Evolutionary conservation across 495 filamentous ascomycete species (phyloP).

Genomic region (Tuber melanosporum): DNA sequence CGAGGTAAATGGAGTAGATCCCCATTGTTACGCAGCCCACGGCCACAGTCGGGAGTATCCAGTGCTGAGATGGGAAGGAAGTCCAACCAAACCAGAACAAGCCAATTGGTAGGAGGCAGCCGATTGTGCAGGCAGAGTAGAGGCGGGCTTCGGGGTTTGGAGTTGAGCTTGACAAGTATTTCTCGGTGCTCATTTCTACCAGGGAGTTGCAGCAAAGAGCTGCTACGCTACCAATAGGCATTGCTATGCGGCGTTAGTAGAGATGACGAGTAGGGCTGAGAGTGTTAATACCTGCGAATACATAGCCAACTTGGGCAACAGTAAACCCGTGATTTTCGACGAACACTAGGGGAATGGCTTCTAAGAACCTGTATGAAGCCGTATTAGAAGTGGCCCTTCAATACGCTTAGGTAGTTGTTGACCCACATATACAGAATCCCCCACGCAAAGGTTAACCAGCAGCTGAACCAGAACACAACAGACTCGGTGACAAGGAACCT

Average conservation of each 20-base stretch:
- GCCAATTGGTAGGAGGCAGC: conserved; percentile 56
- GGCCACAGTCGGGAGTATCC: conserved; percentile 68
- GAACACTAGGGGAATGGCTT: conserved; percentile 67
- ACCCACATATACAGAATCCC: conserved; percentile 82
- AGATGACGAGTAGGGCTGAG: background rate
- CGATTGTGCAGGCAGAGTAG: conserved; percentile 71
- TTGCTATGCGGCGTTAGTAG: conserved; percentile 44
- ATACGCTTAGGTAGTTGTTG: conserved; percentile 44
- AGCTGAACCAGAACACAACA: conserved; percentile 88
- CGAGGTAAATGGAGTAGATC: conserved; percentile 81
- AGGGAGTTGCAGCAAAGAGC: conserved; percentile 64
- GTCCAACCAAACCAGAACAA: conserved; percentile 79
- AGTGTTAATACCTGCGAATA: conserved; percentile 56
- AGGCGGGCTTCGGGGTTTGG: conserved; percentile 64
- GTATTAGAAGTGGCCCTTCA: conserved; percentile 9
- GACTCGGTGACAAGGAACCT: conserved; percentile 81
- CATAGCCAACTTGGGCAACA: conserved; percentile 58
- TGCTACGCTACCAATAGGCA: conserved; percentile 61
- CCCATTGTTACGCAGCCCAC: conserved; percentile 74
- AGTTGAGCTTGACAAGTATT: conserved; percentile 43
- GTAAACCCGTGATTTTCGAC: conserved; percentile 61
- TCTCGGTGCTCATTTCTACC: conserved; percentile 39
- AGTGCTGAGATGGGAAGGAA: conserved; percentile 59
- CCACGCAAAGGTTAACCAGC: conserved; percentile 89
- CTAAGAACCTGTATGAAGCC: conserved; percentile 28